phyloP scores from a whole-genome alignment of 371 early-diverging fungal genomes.

The Lichtheimia hyalospora region DNA sequence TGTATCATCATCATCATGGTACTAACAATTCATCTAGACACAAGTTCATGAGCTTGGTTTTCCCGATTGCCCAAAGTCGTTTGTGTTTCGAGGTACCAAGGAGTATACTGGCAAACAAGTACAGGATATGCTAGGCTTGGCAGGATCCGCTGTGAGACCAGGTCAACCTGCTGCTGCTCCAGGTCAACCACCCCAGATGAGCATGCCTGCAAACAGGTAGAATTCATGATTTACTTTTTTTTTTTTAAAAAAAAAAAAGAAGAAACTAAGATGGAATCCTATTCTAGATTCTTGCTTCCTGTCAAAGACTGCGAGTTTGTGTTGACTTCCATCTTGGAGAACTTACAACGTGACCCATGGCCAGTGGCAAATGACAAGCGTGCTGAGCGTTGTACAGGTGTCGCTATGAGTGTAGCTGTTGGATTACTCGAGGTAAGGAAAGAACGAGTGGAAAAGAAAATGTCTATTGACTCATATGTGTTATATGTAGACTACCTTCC shows the following conservation, averaged over 20 bases:
- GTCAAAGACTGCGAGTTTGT: slow-evolving; percentile 95
- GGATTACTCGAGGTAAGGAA: slow-evolving; percentile 82
- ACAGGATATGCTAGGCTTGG: slow-evolving; percentile 92
- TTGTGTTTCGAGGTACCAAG: slow-evolving; percentile 98
- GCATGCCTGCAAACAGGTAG: slow-evolving; percentile 63
- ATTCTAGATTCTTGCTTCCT: slow-evolving; percentile 79
- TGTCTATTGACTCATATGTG: background rate
- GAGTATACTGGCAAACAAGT: slow-evolving; percentile 94
- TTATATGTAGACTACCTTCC: slow-evolving; percentile 71
- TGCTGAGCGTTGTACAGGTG: slow-evolving; percentile 97
- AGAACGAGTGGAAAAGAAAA: background rate
- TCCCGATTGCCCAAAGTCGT: slow-evolving; percentile 94
- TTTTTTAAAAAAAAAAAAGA: too few species aligned
- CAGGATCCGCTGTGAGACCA: slow-evolving; percentile 57
- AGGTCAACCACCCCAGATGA: slow-evolving; percentile 59
- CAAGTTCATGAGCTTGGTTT: slow-evolving; percentile 96
- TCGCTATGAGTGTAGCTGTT: slow-evolving; percentile 96
- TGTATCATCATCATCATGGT: too few species aligned
- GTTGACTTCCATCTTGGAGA: slow-evolving; percentile 91
- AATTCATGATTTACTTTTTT: background rate
- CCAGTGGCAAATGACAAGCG: slow-evolving; percentile 94
- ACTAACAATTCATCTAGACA: slow-evolving; percentile 42
- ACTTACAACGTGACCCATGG: slow-evolving; percentile 99
- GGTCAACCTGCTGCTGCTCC: slow-evolving; percentile 61
- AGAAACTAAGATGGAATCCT: too few species aligned